Conservation (phyloP, 306 rosid genomes). For the Malus sieversii region DNA sequence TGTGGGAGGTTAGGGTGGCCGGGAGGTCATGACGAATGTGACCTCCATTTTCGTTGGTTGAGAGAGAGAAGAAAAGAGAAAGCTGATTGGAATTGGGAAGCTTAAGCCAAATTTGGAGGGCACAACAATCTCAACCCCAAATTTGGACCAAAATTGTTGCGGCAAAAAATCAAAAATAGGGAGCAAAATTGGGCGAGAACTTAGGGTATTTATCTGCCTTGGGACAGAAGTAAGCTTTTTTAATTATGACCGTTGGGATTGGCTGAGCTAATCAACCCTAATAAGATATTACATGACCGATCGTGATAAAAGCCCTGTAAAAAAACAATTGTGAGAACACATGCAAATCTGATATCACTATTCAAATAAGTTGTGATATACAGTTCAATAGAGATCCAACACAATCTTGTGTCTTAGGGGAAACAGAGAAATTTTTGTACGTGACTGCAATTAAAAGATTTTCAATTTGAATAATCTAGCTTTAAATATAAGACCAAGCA, state of each 20-base stretch:
- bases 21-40: slow-evolving; percentile 20
- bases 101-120: slow-evolving; percentile 20
- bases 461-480: background rate
- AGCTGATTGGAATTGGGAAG: slow-evolving; percentile 23
- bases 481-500: too few relatives aligned
- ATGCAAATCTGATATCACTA: background rate
- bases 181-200: slow-evolving; percentile 27
- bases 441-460: background rate
- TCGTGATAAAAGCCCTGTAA: too few relatives aligned
- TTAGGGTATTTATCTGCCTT: slow-evolving; percentile 14
- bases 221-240: background rate
- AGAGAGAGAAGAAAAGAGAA: slow-evolving; percentile 16
- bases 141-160: background rate
- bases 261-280: slow-evolving; percentile 8
- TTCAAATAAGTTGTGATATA: background rate
- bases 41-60: slow-evolving; percentile 27
- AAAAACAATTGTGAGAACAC: background rate
- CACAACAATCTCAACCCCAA: background rate
- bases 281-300: too few relatives aligned
- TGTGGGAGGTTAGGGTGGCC: slow-evolving; percentile 12
- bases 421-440: background rate
- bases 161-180: background rate
- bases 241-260: slow-evolving; percentile 3
- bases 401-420: background rate
- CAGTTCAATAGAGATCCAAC: background rate